These are phyloP conservation scores for Podospora fimiseda DNA, from an alignment of 495 filamentous ascomycete genomes.

Conservation along the genomic window DNA sequence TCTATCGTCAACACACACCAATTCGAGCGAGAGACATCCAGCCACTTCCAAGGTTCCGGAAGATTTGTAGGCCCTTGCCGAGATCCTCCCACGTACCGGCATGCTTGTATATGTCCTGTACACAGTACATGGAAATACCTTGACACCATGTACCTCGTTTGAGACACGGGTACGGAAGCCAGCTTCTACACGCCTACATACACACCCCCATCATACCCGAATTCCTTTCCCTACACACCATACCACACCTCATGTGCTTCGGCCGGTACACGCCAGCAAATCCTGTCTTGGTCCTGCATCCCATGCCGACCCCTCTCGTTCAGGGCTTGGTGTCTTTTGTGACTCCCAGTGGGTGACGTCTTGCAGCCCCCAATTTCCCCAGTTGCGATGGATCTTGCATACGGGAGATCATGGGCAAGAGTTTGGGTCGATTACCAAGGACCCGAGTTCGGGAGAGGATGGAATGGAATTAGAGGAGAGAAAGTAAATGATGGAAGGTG, in stretches of 20 bases:
- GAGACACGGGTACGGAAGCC: neutral
- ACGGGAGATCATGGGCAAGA: conserved; percentile 2
- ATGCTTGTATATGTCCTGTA: neutral
- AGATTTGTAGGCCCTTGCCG: no score
- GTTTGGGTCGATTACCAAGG: neutral
- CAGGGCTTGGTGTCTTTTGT: neutral
- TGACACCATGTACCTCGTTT: neutral
- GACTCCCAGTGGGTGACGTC: conserved; percentile 1
- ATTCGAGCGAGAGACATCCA: neutral
- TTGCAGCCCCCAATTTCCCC: neutral
- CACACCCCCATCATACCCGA: neutral
- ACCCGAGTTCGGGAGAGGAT: no score
- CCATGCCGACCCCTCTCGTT: neutral
- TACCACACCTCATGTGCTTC: neutral
- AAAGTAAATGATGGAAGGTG: neutral
- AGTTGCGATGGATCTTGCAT: conserved; percentile 10
- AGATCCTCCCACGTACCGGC: neutral
- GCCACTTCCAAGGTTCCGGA: neutral
- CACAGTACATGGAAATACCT: neutral
- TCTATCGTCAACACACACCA: neutral
- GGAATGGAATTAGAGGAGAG: neutral
- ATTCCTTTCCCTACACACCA: neutral
- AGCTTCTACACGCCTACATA: neutral
- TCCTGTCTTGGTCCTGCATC: neutral
- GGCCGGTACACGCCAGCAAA: neutral